Base-by-base conservation (phyloP, 768 basidiomycete species). In the Lentinula boryana region DNA sequence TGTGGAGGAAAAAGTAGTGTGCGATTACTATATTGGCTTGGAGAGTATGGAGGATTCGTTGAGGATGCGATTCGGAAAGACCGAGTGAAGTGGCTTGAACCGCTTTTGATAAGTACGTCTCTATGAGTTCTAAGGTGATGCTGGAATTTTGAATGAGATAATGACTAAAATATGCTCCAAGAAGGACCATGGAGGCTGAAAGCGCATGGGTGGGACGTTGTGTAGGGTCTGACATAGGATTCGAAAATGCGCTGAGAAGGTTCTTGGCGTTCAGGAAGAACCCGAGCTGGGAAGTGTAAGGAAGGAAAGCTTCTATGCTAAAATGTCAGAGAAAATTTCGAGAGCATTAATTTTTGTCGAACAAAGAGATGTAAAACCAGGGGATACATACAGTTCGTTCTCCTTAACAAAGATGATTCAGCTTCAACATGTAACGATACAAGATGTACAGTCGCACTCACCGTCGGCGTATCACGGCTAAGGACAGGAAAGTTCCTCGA, bases 201-300 rank as follows among this genome's bases (percentile, higher is more conserved):
- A 9, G 75, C 46, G 2, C 70, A 70, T 62, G 68, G 66, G 54
- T 74, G 63, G 44, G 80, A 23, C 27, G 32, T 36, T 54, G 66
- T 2, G 70, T 63, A 9, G 69, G 46, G 58, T 56, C 55, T 18
- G 55, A 41, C 4, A 12, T n/a, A 32, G 36, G 55, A n/a, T 78
- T 65, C 55, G 84, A 72, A 65, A 31, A 43, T 15, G 80, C 82
- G 50, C 81, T 72, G 1, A 76, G 75, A 41, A 81, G 63, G 43
- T 76, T 72, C 21, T 71, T 66, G 0, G 72, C 68, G 43, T 78
- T 67, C n/a, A 72, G 71, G 5, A 76, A 60, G 63, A 84, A 74
- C 5, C 67, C 62, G 60, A 74, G 69, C 2, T 77, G 52, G 12
- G 76, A 77, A 49, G 32, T 32, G 35, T 58, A 32, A 16, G 57